phyloP scores from a whole-genome alignment of 495 filamentous ascomycete species.

The Paragyromitra xinjiangensis region DNA sequence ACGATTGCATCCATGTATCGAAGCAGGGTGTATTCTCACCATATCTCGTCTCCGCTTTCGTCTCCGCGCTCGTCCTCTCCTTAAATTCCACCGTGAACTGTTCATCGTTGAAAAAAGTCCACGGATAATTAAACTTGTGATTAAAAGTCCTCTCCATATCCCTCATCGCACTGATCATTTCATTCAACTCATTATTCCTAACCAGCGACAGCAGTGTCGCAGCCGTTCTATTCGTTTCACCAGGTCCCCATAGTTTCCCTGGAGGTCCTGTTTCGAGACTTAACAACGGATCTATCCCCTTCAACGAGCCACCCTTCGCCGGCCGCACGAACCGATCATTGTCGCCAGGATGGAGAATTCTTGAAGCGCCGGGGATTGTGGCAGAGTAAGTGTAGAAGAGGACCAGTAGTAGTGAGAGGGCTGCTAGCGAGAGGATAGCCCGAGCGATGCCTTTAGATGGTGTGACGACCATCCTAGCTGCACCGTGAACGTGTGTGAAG shows the following conservation, averaged over 20 bases:
- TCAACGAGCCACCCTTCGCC: conserved; percentile 49
- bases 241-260: conserved; percentile 54
- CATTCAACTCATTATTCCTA: conserved; percentile 84
- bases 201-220: conserved; percentile 94
- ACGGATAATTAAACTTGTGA: conserved; percentile 98
- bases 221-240: conserved; percentile 71
- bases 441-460: conserved; percentile 47
- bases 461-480: conserved; percentile 43
- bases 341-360: conserved; percentile 14
- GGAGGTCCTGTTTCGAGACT: conserved; percentile 54
- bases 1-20: conserved; percentile 8
- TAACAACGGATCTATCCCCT: conserved; percentile 55
- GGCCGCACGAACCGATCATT: conserved; percentile 49
- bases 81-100: conserved; percentile 95
- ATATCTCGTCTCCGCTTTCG: conserved; percentile 84
- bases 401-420: conserved; percentile 42
- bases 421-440: conserved; percentile 43
- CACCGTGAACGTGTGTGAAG: neutral
- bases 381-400: conserved; percentile 54
- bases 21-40: conserved; percentile 64
- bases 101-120: conserved; percentile 98
- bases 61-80: conserved; percentile 74
- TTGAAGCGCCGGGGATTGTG: conserved; percentile 24
- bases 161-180: conserved; percentile 83
- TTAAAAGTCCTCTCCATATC: conserved; percentile 98